A percentile compares a stretch with the other conserved stretches of the same genome.
These are phyloP conservation scores for Scenedesmus sp. DNA, from an alignment of 163 green algal genomes.

Conservation along the genomic window DNA sequence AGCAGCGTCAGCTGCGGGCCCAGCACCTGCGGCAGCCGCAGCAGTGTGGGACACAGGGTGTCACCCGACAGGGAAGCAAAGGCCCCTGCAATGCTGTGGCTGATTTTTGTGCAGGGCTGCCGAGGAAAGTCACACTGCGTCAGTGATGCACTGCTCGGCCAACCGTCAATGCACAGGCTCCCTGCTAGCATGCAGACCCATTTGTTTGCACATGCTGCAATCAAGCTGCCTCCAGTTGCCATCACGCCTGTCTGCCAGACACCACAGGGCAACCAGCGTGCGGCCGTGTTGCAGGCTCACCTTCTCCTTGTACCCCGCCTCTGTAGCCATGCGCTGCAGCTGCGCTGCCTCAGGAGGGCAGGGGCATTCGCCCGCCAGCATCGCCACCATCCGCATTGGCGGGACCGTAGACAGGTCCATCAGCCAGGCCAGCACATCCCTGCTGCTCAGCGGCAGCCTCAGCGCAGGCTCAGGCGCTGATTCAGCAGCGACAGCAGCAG, in stretches of 20 bases:
- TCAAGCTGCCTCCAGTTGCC: neutral
- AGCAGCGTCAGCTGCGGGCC: conserved; percentile 22
- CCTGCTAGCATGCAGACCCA: no score
- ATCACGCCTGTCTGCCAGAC: neutral
- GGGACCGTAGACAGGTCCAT: conserved; percentile 48
- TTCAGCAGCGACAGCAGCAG: neutral
- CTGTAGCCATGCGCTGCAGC: conserved; percentile 17
- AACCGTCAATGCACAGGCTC: no score
- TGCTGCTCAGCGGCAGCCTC: neutral
- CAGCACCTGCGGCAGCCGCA: conserved; percentile 7
- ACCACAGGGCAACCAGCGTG: neutral
- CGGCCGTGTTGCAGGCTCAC: neutral
- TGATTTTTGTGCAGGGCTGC: neutral
- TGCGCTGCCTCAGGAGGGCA: conserved; percentile 45
- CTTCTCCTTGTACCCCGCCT: conserved; percentile 33
- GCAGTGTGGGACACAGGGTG: neutral
- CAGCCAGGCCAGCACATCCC: conserved; percentile 34
- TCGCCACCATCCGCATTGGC: neutral
- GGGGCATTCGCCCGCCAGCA: conserved; percentile 7
- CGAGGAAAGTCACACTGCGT: no score
- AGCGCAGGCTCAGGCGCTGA: neutral
- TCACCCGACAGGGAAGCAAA: neutral
- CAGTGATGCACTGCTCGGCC: no score
- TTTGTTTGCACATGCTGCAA: no score
- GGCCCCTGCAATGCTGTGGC: neutral